phyloP scores from a whole-genome alignment of 139 green algal genomes.

The Picochlorum sp. region DNA sequence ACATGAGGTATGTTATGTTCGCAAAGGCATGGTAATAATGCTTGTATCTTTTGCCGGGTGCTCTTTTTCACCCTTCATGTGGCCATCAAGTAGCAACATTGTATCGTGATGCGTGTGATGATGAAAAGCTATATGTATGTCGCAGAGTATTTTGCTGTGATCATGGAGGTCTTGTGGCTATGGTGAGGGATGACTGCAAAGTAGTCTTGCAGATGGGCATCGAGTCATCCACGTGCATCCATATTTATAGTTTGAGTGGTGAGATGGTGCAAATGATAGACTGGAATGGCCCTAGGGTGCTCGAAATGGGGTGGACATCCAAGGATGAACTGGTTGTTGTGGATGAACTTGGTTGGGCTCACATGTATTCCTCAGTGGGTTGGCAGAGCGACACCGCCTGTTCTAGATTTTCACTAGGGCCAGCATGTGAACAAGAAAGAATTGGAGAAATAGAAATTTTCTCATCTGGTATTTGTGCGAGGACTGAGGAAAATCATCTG shows the following conservation, averaged over 20 bases:
- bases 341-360: conserved; percentile 36
- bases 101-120: too few species aligned
- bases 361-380: neutral
- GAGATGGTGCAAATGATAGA: conserved; percentile 30
- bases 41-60: too few species aligned
- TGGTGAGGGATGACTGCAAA: conserved; percentile 65
- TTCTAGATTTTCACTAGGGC: conserved; percentile 47
- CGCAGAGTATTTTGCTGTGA: conserved; percentile 15
- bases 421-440: conserved; percentile 34
- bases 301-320: conserved; percentile 60
- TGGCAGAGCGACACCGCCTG: neutral
- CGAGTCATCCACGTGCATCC: conserved; percentile 5
- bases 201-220: conserved; percentile 43
- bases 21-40: too few species aligned
- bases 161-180: conserved; percentile 72
- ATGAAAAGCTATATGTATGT: neutral
- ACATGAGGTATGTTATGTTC: too few species aligned
- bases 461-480: conserved; percentile 6
- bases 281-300: conserved; percentile 58
- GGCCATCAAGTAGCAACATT: too few species aligned
- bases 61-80: too few species aligned
- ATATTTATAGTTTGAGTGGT: conserved; percentile 54
- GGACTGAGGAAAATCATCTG: conserved; percentile 34
- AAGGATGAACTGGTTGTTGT: conserved; percentile 59
- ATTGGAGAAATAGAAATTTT: conserved; percentile 29